These are phyloP conservation scores for Globisporangium spinosum DNA, from an alignment of 352 stramenopile genomes.

Conservation along the genomic window DNA sequence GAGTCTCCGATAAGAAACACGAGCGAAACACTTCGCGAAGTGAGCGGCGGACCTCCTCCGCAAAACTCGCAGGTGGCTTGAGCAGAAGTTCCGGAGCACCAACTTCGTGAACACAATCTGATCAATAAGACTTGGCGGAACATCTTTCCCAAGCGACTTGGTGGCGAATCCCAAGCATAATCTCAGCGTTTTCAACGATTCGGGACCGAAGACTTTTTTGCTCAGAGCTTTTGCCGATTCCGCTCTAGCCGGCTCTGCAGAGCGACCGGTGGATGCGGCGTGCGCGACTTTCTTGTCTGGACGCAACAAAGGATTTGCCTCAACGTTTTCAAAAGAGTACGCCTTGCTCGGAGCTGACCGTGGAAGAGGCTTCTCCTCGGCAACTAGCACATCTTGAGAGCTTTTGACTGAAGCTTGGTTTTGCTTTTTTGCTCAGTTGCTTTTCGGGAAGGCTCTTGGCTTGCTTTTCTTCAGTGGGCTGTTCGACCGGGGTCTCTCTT, in stretches of 20 bases:
- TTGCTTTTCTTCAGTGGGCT: neutral
- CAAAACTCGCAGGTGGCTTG: neutral
- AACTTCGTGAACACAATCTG: conserved; percentile 26
- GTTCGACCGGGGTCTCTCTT: neutral
- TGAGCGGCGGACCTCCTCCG: neutral
- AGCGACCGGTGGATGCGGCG: neutral
- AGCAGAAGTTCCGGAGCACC: conserved; percentile 21
- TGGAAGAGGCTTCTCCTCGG: neutral
- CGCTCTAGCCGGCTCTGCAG: neutral
- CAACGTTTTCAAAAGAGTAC: neutral
- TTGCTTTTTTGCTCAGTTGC: neutral
- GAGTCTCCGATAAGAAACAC: conserved; percentile 1
- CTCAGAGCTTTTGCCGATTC: neutral
- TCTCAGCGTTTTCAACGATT: conserved; percentile 2
- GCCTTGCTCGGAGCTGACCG: neutral
- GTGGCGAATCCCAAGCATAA: neutral
- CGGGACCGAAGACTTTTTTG: neutral
- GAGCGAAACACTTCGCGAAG: conserved; percentile 8
- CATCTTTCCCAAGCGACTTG: neutral
- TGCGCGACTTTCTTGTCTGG: neutral
- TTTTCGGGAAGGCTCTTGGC: neutral
- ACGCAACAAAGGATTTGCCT: neutral
- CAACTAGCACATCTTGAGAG: neutral
- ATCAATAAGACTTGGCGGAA: neutral
- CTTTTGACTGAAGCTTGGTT: neutral